A percentile compares a stretch with the other conserved stretches of the same genome.
phyloP scores from a whole-genome alignment of 306 rosid genomes.

The Cicer chorassanicum region DNA sequence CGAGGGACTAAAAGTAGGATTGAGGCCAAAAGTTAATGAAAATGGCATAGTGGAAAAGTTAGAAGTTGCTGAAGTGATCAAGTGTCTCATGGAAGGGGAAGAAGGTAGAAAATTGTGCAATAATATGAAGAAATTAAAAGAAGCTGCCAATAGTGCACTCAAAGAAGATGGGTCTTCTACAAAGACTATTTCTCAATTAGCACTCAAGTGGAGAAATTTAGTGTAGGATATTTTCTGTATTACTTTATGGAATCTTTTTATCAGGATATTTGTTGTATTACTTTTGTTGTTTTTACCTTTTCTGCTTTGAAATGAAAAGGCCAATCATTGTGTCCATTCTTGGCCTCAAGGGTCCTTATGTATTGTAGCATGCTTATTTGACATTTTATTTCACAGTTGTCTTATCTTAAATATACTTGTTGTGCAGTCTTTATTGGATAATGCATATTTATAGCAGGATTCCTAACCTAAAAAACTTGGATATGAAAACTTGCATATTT shows the following conservation, averaged over 20 bases:
- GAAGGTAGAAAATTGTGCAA: background rate
- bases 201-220: slow-evolving; percentile 14
- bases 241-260: slow-evolving; percentile 3
- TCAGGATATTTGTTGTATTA: background rate
- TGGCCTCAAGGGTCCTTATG: no score
- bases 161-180: slow-evolving; percentile 39
- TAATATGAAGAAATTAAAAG: slow-evolving; percentile 28
- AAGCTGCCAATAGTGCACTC: background rate
- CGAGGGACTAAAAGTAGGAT: slow-evolving; percentile 38
- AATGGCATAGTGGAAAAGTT: slow-evolving; percentile 23
- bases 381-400: no score
- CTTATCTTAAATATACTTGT: no score
- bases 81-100: slow-evolving; percentile 18
- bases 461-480: no score
- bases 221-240: background rate
- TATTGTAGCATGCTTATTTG: no score
- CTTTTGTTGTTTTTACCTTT: no score
- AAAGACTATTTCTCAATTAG: slow-evolving; percentile 27
- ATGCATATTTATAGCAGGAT: no score
- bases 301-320: no score
- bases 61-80: background rate
- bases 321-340: no score
- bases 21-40: slow-evolving; percentile 19
- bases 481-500: no score
- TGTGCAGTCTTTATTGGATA: no score